Evolutionary conservation across 169 alveolate genomes (phyloP), one percentile per base, ranked within the genome.

Genomic region (Plasmodium relictum): DNA sequence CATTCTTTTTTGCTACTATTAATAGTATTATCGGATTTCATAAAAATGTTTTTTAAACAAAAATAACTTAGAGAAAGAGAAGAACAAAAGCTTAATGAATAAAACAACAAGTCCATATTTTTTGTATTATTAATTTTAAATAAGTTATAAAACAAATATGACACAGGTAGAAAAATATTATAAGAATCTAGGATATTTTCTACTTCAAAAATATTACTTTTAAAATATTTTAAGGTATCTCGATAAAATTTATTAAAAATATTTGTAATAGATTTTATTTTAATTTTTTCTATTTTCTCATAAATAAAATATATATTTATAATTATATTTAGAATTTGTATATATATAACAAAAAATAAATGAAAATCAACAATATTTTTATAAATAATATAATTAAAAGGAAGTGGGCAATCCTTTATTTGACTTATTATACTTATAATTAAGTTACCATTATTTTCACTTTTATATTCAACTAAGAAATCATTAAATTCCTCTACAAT

Each of bases 141-240:
- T 20, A 76, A 5, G 52, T 76, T 76, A 52, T 76, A 76, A 76
- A 76, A 76, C 22, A 76, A 56, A 69, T 76, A 76, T 5, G 78
- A 62, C 4, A 76, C 42, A 1, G 89, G 89, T 45, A 76, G 9
- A 22, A 76, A 48, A n/a, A 63, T 52, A 56, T 48, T 76, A 48
- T 62, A 48, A 12, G 89, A 76, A 20, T 61, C 78, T 45, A 63
- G 12, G 18, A 74, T 42, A 76, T 76, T 65, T 76, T 76, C 89
- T 44, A 45, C 26, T 41, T 76, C 18, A 56, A 76, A 76, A n/a
- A 76, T 16, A 18, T 76, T 24, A 24, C 10, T 63, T 31, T 45
- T 61, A 56, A 76, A 61, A 41, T 44, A 16, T n/a, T 6, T 63
- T 39, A 76, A 69, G 3, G 65, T n/a, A 8, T 63, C 78, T 22